phyloP scores from a whole-genome alignment of 2,329 filamentous ascomycete genomes.

The Fusarium decemcellulare region DNA sequence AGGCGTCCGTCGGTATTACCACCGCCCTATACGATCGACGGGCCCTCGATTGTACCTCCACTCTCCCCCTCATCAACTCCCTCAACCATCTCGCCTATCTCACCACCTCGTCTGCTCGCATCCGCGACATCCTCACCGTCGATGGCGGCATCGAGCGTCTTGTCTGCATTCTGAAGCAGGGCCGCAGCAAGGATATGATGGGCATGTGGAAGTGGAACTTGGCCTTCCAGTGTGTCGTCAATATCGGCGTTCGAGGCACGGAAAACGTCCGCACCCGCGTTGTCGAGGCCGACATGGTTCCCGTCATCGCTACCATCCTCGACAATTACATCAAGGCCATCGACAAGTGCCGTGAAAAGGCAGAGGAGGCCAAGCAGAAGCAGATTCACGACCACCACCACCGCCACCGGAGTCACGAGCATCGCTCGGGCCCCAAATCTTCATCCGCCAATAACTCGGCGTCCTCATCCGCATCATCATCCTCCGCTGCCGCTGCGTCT shows the following conservation, averaged over 20 bases:
- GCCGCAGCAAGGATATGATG: slow-evolving; percentile 98
- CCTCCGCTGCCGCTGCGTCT: slow-evolving; percentile 27
- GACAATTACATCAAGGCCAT: slow-evolving; percentile 99
- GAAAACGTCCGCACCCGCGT: slow-evolving; percentile 95
- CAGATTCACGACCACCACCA: slow-evolving; percentile 68
- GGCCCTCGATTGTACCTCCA: slow-evolving; percentile 98
- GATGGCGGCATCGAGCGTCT: slow-evolving; percentile 98
- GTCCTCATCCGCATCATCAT: slow-evolving; percentile 53
- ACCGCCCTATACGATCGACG: slow-evolving; percentile 98
- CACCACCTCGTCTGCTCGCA: slow-evolving; percentile 96
- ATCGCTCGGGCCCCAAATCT: slow-evolving; percentile 62
- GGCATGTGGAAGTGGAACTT: slow-evolving; percentile 99
- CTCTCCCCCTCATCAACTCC: slow-evolving; percentile 97
- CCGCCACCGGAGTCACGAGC: slow-evolving; percentile 65
- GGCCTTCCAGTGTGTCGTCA: slow-evolving; percentile 98
- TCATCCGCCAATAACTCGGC: slow-evolving; percentile 52
- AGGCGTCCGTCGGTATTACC: slow-evolving; percentile 98
- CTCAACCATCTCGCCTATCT: slow-evolving; percentile 99
- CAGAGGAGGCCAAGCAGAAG: slow-evolving; percentile 85
- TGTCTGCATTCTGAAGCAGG: slow-evolving; percentile 98
- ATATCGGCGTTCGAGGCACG: slow-evolving; percentile 96
- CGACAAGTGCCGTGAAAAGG: slow-evolving; percentile 90
- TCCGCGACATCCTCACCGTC: slow-evolving; percentile 97
- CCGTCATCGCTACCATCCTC: slow-evolving; percentile 97
- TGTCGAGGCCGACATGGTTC: slow-evolving; percentile 99